These are phyloP conservation scores for Scleroderma bovista DNA, from an alignment of 768 basidiomycete genomes.

Conservation along the genomic window DNA sequence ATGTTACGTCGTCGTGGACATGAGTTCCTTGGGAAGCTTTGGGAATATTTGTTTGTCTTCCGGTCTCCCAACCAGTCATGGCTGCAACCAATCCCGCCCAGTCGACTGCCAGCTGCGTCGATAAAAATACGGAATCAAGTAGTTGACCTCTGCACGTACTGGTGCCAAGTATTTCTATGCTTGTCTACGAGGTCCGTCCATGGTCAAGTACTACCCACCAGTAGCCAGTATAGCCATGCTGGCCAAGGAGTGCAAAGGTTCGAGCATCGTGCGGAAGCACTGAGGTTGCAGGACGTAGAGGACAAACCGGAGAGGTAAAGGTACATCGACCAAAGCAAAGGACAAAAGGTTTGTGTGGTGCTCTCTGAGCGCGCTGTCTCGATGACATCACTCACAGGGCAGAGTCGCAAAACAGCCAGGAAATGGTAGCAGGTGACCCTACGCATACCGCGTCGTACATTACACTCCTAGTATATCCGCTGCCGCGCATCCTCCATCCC, in stretches of 20 bases:
- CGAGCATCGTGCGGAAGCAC: slow-evolving; percentile 56
- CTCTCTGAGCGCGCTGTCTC: neutral
- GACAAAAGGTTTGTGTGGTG: slow-evolving; percentile 49
- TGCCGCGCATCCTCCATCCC: slow-evolving; percentile 18
- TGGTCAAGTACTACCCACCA: slow-evolving; percentile 78
- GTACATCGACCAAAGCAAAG: slow-evolving; percentile 77
- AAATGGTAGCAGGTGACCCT: slow-evolving; percentile 27
- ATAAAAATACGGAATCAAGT: slow-evolving; percentile 61
- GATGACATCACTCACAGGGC: slow-evolving; percentile 29
- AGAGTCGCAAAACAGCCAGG: slow-evolving; percentile 47
- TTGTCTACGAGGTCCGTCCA: slow-evolving; percentile 78
- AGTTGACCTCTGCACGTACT: slow-evolving; percentile 73
- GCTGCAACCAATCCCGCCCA: slow-evolving; percentile 35
- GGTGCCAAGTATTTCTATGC: slow-evolving; percentile 89
- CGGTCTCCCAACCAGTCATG: slow-evolving; percentile 19
- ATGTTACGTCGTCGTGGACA: no score
- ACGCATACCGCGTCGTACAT: neutral
- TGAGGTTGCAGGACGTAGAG: slow-evolving; percentile 63
- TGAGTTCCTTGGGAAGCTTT: no score
- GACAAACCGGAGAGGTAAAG: slow-evolving; percentile 73
- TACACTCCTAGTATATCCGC: slow-evolving; percentile 6
- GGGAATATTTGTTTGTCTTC: no score
- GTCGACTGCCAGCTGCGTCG: slow-evolving; percentile 58
- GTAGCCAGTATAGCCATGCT: slow-evolving; percentile 49
- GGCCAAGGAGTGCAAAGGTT: slow-evolving; percentile 45